Evolutionary conservation across 2,329 filamentous ascomycete genomes (phyloP).

Genomic region (Colletotrichum sp.): DNA sequence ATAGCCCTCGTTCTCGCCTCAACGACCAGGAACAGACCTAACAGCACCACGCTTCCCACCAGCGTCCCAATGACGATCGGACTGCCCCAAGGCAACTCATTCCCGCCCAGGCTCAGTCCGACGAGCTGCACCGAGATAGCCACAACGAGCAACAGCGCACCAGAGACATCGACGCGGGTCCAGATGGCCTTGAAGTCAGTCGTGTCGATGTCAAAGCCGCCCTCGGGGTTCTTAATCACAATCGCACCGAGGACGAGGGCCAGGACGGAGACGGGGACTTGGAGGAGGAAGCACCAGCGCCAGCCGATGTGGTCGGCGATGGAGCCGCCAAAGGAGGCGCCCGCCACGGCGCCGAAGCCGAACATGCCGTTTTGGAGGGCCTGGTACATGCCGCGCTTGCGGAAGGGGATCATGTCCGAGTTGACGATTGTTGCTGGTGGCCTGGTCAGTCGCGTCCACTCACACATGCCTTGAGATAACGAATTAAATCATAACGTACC

Average conservation of each 20-base stretch:
- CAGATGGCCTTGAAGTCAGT: conserved; percentile 45
- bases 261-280: conserved; percentile 63
- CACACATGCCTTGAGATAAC: no score
- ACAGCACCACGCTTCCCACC: conserved; percentile 45
- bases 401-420: conserved; percentile 67
- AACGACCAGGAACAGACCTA: conserved; percentile 49
- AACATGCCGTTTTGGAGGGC: conserved; percentile 65
- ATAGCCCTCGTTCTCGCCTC: conserved; percentile 56
- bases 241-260: conserved; percentile 58
- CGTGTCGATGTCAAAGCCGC: conserved; percentile 29
- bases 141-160: conserved; percentile 60
- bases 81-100: conserved; percentile 57
- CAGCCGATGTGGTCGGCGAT: conserved; percentile 70
- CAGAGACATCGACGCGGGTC: conserved; percentile 62
- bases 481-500: conserved; percentile 40
- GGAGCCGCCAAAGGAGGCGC: conserved; percentile 68
- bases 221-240: conserved; percentile 53
- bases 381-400: conserved; percentile 62
- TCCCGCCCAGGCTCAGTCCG: conserved; percentile 61
- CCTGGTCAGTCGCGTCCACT: neutral
- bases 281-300: conserved; percentile 70
- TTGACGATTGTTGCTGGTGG: conserved; percentile 55
- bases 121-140: conserved; percentile 64
- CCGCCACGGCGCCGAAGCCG: conserved; percentile 66
- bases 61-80: conserved; percentile 52